These are phyloP conservation scores for Stephania japonica DNA, from an alignment of 164 flowering plant species.

Conservation along the genomic window DNA sequence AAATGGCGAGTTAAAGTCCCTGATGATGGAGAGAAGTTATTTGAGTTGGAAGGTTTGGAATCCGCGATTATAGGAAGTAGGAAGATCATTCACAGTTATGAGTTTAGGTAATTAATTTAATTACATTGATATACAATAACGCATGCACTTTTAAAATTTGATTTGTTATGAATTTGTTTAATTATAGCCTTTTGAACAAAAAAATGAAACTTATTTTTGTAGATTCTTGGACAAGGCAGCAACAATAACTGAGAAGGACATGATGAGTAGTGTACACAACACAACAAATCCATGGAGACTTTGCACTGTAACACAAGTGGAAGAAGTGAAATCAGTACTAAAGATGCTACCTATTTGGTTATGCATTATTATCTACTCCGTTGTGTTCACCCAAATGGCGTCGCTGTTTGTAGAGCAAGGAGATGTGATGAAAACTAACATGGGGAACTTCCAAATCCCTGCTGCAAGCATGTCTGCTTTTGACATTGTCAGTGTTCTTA, in stretches of 20 bases:
- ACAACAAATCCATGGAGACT: slow-evolving; percentile 37
- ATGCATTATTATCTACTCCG: slow-evolving; percentile 64
- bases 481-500: slow-evolving; percentile 55
- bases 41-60: slow-evolving; percentile 4
- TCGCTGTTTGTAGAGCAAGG: slow-evolving; percentile 80
- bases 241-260: slow-evolving; percentile 25
- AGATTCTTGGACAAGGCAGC: slow-evolving; percentile 75
- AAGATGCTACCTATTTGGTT: slow-evolving; percentile 72
- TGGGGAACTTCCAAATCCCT: slow-evolving; percentile 45
- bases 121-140: too few species aligned
- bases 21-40: background rate
- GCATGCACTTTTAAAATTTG: too few species aligned
- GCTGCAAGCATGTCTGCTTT: slow-evolving; percentile 77
- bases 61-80: background rate
- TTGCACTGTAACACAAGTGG: slow-evolving; percentile 68
- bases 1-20: slow-evolving; percentile 2
- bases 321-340: slow-evolving; percentile 68
- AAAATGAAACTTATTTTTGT: background rate
- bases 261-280: background rate
- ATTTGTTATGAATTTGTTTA: too few species aligned
- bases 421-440: slow-evolving; percentile 46
- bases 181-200: too few species aligned
- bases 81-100: background rate
- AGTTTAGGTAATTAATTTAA: slow-evolving; percentile 24
- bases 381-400: slow-evolving; percentile 71